Base-by-base conservation (phyloP, 2,329 filamentous ascomycete species). In the Penicillium occitanis region DNA sequence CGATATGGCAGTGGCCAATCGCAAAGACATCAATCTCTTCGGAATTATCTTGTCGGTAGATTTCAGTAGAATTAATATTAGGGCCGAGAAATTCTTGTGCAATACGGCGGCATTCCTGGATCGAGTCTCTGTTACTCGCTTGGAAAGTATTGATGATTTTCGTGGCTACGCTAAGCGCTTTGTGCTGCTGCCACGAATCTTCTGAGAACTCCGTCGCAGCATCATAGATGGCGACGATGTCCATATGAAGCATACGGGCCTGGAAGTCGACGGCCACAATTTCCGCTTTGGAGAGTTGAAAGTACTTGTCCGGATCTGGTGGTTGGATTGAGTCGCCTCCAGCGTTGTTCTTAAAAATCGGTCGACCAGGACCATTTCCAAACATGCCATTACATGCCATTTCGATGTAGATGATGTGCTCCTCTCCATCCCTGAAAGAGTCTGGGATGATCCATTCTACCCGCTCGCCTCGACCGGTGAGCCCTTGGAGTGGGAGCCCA, bases 351-450 rank as follows among this genome's bases (percentile, higher is more conserved):
- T 61, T 61, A 14, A 61, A 61, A 19, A 61, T 61, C 14, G 58
- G 58, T 33, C 58, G 58, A 35, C 58, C 58, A 22, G 90, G 90
- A 0, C 92, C 90, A 76, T 97, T 97, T 71, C 95, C 95, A 80
- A 98, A 98, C 93, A 98, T 98, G 77, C 90, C 89, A 77, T 99
- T 99, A 81, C 95, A 98, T 22, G 95, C 95, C 91, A 98, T 97
- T 81, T 99, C 95, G 70, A 99, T 90, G 78, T 97, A 99, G 73
- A 98, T 91, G 22, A 85, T 87, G 76, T 98, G 93, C 73, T 93
- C 87, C 75, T 93, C 88, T 63, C 92, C 93, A 76, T 97, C 91
- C 68, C 91, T 86, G 81, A 91, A 97, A 11, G 84, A 82, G 62
- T 91, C 83, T 10, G 95, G 94, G 51, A 99, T 84, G 67, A 97